These are phyloP conservation scores for Penicillium waksmanii DNA, from an alignment of 495 filamentous ascomycete genomes.

Conservation along the genomic window DNA sequence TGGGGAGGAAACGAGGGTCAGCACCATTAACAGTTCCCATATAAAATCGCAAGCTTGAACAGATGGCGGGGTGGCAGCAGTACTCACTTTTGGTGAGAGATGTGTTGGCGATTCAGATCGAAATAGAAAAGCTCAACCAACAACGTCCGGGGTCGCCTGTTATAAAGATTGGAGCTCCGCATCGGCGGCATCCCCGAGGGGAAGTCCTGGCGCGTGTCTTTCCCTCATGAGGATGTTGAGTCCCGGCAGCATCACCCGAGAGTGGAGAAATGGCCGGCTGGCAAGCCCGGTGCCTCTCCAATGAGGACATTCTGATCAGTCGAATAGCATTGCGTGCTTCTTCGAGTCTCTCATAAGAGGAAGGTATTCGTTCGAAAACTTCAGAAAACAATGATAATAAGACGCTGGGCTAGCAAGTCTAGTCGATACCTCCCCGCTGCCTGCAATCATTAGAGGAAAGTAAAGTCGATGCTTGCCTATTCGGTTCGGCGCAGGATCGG, in stretches of 20 bases:
- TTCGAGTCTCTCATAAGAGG: not conserved
- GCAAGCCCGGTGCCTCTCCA: constrained; percentile 9
- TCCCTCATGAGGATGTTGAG: constrained; percentile 14
- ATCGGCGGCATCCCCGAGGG: constrained; percentile 15
- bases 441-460: not conserved
- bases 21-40: not conserved
- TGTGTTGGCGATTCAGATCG: not conserved
- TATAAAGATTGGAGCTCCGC: constrained; percentile 1
- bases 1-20: not conserved
- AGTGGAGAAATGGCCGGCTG: constrained; percentile 15
- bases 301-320: not conserved
- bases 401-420: not conserved
- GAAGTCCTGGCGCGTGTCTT: constrained; percentile 10
- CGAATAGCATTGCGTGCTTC: not conserved
- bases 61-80: not conserved
- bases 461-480: not conserved
- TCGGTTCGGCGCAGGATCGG: not conserved
- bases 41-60: not conserved
- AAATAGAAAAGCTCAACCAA: not conserved
- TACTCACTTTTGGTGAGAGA: not conserved
- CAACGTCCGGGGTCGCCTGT: not conserved
- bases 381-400: not conserved
- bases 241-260: constrained; percentile 12
- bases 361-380: not conserved
- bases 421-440: not conserved